phyloP scores from a whole-genome alignment of 495 filamentous ascomycete species.

The Penicillium cinerascens region DNA sequence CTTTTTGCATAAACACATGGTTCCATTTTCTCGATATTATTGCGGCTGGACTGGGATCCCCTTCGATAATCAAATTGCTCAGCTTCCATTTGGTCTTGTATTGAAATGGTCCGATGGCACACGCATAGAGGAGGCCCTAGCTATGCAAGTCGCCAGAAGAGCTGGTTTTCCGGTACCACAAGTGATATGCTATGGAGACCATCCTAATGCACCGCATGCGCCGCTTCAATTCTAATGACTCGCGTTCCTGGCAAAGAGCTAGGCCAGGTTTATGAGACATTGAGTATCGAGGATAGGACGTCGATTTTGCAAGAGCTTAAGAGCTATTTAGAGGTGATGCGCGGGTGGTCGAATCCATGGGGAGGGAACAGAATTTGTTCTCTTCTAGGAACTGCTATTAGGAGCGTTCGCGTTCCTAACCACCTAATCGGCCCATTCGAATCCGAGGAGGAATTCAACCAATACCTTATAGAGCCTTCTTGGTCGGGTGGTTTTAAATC shows the following conservation, averaged over 20 bases:
- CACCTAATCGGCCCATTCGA: constrained; percentile 22
- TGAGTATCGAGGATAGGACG: constrained; percentile 19
- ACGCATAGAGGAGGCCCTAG: constrained; percentile 29
- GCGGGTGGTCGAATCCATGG: constrained; percentile 18
- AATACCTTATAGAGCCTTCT: constrained; percentile 17
- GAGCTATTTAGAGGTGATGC: constrained; percentile 18
- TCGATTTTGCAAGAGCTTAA: constrained; percentile 20
- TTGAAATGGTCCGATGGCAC: constrained; percentile 36
- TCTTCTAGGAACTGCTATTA: constrained; percentile 10
- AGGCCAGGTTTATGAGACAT: constrained; percentile 22
- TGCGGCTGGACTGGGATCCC: constrained; percentile 23
- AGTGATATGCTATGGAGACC: constrained; percentile 34
- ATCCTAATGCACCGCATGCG: constrained; percentile 31
- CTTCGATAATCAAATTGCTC: constrained; percentile 30
- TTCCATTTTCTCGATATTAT: constrained; percentile 19
- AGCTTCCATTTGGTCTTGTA: constrained; percentile 29
- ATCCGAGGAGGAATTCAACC: constrained; percentile 16
- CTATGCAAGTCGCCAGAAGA: constrained; percentile 26
- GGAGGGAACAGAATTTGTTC: constrained; percentile 14
- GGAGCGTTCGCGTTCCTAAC: constrained; percentile 18
- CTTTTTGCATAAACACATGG: constrained; percentile 14
- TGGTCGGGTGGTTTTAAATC: constrained; percentile 25
- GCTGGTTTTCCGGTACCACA: constrained; percentile 28
- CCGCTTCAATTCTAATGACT: constrained; percentile 35
- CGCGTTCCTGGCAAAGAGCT: constrained; percentile 28